A percentile compares a stretch with the other conserved stretches of the same genome.
Conservation (phyloP, 2,329 filamentous ascomycete species). For the Colletotrichum sp. region DNA sequence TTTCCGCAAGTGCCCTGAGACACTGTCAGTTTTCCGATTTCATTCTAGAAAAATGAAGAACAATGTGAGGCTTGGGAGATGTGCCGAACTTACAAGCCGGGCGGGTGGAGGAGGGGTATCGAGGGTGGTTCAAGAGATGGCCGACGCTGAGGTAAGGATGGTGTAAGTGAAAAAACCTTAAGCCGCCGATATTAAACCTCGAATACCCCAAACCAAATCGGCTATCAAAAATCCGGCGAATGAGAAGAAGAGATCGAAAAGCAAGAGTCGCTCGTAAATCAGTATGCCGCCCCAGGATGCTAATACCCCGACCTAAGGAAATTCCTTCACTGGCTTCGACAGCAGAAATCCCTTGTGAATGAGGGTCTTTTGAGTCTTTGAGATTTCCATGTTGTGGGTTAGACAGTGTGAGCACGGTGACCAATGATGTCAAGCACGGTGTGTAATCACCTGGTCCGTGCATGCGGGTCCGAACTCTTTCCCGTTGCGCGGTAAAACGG, state of each 20-base stretch:
- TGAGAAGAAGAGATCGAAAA: not conserved
- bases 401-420: not conserved
- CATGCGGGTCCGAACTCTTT: not conserved
- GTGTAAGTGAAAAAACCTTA: conserved; percentile 18
- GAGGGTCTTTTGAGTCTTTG: not conserved
- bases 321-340: not conserved
- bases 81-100: not conserved
- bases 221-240: not conserved
- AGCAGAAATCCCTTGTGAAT: not conserved
- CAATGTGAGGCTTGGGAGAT: not conserved
- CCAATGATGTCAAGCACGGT: conserved; percentile 2
- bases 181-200: not conserved
- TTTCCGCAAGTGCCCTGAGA: not conserved
- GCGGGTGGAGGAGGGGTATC: not conserved
- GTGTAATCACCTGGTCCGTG: conserved; percentile 5
- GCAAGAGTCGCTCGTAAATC: not conserved
- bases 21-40: not conserved
- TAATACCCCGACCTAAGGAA: not conserved
- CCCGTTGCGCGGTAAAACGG: conserved; percentile 2
- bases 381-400: conserved; percentile 5
- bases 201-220: not conserved
- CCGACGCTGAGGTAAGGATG: not conserved
- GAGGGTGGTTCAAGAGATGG: not conserved
- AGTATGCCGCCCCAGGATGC: not conserved
- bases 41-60: not conserved